Percentiles rank a stretch among this genome's conserved stretches.
Evolutionary conservation across 2,329 filamentous ascomycete genomes (phyloP).

Genomic region (Botrytis squamosa): DNA sequence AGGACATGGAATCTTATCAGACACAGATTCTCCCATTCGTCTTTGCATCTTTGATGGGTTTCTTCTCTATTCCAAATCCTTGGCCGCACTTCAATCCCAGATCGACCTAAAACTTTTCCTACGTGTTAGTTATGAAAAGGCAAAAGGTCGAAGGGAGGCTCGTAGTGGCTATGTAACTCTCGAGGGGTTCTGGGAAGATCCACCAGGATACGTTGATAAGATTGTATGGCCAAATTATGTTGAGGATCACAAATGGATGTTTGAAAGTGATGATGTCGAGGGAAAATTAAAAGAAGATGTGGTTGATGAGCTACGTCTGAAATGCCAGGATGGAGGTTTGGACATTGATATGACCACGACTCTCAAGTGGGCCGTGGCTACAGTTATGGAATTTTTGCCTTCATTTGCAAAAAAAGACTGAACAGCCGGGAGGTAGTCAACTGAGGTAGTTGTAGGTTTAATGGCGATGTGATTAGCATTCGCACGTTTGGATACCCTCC

Average conservation of each 20-base stretch:
- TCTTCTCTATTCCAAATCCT: conserved; percentile 67
- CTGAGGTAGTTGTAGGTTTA: not conserved
- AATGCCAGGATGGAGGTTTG: conserved; percentile 49
- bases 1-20: conserved; percentile 43
- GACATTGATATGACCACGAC: conserved; percentile 61
- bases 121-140: conserved; percentile 62
- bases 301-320: conserved; percentile 47
- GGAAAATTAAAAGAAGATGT: conserved; percentile 50
- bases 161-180: conserved; percentile 76
- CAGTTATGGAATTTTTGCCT: conserved; percentile 49
- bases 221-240: conserved; percentile 97
- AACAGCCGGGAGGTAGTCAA: not conserved
- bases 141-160: conserved; percentile 64
- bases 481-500: too few species aligned
- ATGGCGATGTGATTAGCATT: not conserved
- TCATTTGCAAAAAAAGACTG: not conserved
- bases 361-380: conserved; percentile 67
- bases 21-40: conserved; percentile 27
- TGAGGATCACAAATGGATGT: conserved; percentile 76
- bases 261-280: conserved; percentile 65
- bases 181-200: conserved; percentile 93
- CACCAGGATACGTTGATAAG: conserved; percentile 88
- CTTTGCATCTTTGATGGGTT: conserved; percentile 87
- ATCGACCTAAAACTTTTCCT: conserved; percentile 80
- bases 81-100: conserved; percentile 51